These are phyloP conservation scores for Evernia prunastri DNA, from an alignment of 495 filamentous ascomycete species.

Conservation along the genomic window DNA sequence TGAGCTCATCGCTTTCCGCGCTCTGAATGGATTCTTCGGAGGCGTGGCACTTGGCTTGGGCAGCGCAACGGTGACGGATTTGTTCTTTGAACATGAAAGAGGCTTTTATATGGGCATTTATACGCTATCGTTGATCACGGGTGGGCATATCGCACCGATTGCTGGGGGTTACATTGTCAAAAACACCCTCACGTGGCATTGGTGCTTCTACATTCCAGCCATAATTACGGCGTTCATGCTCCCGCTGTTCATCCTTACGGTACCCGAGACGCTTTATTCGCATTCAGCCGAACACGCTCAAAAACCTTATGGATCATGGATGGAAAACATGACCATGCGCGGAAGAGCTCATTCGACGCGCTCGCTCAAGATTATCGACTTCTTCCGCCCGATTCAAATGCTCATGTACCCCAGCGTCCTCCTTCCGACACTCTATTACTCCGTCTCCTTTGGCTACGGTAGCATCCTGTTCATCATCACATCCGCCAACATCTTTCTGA, in stretches of 20 bases:
- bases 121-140: constrained; percentile 28
- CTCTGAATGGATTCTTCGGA: constrained; percentile 35
- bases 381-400: constrained; percentile 30
- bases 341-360: constrained; percentile 22
- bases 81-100: constrained; percentile 40
- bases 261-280: constrained; percentile 33
- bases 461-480: constrained; percentile 32
- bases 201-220: constrained; percentile 28
- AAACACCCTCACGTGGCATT: constrained; percentile 28
- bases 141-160: constrained; percentile 28
- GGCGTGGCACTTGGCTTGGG: constrained; percentile 34
- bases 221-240: constrained; percentile 23
- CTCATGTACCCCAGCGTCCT: constrained; percentile 27
- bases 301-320: constrained; percentile 21
- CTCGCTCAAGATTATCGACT: constrained; percentile 22
- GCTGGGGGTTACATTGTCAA: constrained; percentile 28
- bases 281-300: constrained; percentile 14
- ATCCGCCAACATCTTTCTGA: constrained; percentile 23
- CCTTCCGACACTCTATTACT: constrained; percentile 28
- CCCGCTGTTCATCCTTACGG: constrained; percentile 26
- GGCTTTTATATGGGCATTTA: constrained; percentile 32
- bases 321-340: constrained; percentile 25
- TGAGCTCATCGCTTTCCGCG: constrained; percentile 32
- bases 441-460: constrained; percentile 25
- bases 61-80: constrained; percentile 36